These are phyloP conservation scores for Penicillium sp. DNA, from an alignment of 2,329 filamentous ascomycete species.

Conservation along the genomic window DNA sequence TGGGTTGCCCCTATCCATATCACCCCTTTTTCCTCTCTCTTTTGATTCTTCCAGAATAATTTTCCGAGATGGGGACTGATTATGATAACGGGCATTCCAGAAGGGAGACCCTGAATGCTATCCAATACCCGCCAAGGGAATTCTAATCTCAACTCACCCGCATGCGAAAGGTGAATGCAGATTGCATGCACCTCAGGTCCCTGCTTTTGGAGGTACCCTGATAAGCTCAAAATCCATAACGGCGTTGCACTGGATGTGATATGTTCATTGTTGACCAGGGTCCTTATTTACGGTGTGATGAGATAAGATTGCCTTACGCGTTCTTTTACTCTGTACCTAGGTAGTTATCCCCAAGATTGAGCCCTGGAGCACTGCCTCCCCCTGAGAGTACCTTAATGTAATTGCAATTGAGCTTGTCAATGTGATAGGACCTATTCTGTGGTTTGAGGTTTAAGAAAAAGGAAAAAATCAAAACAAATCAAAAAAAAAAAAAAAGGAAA, in stretches of 20 bases:
- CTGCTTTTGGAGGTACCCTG: conserved; percentile 8
- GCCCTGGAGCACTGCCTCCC: conserved; percentile 1
- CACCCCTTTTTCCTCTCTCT: conserved; percentile 2
- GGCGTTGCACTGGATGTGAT: conserved; percentile 13
- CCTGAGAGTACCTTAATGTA: neutral
- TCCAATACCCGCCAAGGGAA: conserved; percentile 4
- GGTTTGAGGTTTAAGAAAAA: too few relatives aligned
- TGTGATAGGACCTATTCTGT: neutral
- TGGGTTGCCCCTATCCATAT: conserved; percentile 8
- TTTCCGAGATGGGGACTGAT: conserved; percentile 10
- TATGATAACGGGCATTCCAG: conserved; percentile 18
- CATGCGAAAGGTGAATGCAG: conserved; percentile 8
- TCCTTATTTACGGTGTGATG: conserved; percentile 3
- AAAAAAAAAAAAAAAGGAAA: neutral
- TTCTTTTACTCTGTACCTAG: conserved; percentile 4
- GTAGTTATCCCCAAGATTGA: neutral
- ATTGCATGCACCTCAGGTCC: conserved; percentile 1
- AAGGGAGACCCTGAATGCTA: conserved; percentile 6
- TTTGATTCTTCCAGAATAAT: conserved; percentile 1
- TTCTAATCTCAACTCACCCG: conserved; percentile 8
- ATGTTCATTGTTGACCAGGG: conserved; percentile 15
- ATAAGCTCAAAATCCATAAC: conserved; percentile 16
- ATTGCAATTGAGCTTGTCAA: conserved; percentile 1
- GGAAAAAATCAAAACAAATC: neutral
- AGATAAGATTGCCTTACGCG: conserved; percentile 4